These are phyloP conservation scores for Populus pruinosa DNA, from an alignment of 345 rosid species.

Conservation along the genomic window DNA sequence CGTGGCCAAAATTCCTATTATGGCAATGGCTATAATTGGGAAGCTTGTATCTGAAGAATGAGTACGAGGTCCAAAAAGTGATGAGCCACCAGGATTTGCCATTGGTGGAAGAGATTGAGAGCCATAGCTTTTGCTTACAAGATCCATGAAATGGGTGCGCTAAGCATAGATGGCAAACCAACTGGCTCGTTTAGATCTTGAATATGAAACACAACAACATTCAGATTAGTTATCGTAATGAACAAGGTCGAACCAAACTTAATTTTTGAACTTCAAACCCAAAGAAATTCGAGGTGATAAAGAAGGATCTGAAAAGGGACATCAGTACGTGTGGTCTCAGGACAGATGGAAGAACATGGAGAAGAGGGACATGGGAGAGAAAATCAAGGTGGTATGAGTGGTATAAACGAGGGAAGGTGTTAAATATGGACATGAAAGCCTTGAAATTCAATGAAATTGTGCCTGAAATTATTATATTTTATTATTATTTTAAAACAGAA, in stretches of 20 bases:
- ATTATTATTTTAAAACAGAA: neutral
- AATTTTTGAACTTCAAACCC: neutral
- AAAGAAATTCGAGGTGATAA: neutral
- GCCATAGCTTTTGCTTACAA: conserved; percentile 23
- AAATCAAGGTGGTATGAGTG: conserved; percentile 18
- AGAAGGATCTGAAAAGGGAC: conserved; percentile 11
- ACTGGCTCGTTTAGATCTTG: conserved; percentile 6
- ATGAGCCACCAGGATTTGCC: conserved; percentile 19
- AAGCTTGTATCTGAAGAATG: conserved; percentile 50
- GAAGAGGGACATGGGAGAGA: conserved; percentile 23
- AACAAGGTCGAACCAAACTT: neutral
- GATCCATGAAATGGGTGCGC: conserved; percentile 41
- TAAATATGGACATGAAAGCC: conserved; percentile 1
- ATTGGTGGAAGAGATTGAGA: conserved; percentile 36
- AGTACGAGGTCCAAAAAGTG: conserved; percentile 23
- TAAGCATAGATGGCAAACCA: neutral
- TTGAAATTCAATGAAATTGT: conserved; percentile 17
- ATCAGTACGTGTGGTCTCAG: neutral
- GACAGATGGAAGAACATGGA: conserved; percentile 25
- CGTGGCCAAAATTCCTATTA: conserved; percentile 79
- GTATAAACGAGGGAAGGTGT: conserved; percentile 16
- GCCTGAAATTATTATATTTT: neutral
- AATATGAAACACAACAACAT: neutral
- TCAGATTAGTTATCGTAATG: neutral
- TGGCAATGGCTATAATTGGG: conserved; percentile 72